Conservation (phyloP, 495 filamentous ascomycete species). For the Cryomyces antarcticus region DNA sequence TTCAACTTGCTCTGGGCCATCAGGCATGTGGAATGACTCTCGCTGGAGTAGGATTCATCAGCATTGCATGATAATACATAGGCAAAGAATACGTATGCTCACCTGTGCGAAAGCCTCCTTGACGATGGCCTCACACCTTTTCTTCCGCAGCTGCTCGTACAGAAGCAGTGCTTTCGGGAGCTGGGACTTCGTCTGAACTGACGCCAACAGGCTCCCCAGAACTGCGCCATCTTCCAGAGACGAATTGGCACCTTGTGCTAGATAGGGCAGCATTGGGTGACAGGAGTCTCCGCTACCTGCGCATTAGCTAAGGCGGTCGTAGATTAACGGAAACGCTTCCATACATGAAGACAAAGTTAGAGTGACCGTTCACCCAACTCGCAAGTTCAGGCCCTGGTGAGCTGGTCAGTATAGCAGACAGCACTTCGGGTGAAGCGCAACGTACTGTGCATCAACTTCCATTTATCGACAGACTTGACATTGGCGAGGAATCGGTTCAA, state of each 20-base stretch:
- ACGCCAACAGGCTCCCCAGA: conserved; percentile 7
- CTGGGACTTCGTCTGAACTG: conserved; percentile 1
- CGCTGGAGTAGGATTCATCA: neutral
- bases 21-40: conserved; percentile 8
- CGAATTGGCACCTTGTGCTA: conserved; percentile 13
- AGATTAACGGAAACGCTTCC: neutral
- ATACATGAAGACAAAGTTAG: conserved; percentile 33
- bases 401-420: neutral
- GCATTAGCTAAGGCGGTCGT: neutral
- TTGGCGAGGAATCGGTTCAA: conserved; percentile 27
- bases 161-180: conserved; percentile 5
- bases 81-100: neutral
- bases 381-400: conserved; percentile 24
- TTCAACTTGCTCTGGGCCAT: conserved; percentile 10
- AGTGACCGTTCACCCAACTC: conserved; percentile 34
- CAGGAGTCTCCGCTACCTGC: conserved; percentile 7
- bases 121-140: conserved; percentile 12
- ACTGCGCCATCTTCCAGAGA: conserved; percentile 14
- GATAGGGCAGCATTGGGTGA: conserved; percentile 16
- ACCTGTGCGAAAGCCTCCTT: conserved; percentile 10
- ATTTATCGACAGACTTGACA: conserved; percentile 40
- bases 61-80: neutral
- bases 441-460: conserved; percentile 37
- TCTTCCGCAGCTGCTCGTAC: conserved; percentile 9
- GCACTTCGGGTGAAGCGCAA: neutral